These are phyloP conservation scores for Paxillus ammoniavirescens DNA, from an alignment of 768 basidiomycete species.

Conservation along the genomic window DNA sequence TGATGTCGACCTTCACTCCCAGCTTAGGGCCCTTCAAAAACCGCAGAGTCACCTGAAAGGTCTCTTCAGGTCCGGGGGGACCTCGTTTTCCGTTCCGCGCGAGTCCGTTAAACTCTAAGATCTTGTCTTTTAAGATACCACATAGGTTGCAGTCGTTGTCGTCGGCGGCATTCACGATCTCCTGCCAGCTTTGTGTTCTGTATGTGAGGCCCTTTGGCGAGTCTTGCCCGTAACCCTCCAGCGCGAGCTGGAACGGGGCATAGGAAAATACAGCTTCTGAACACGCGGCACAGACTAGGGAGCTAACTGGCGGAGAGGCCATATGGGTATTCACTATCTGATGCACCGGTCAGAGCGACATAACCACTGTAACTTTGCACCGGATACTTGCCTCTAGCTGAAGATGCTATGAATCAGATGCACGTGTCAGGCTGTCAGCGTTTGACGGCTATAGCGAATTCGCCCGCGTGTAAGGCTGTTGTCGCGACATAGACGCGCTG, in stretches of 20 bases:
- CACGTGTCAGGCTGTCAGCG: no score
- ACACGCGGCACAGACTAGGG: background rate
- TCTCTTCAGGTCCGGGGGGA: background rate
- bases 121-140: background rate
- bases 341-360: no score
- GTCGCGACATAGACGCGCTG: no score
- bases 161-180: conserved; percentile 1
- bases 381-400: no score
- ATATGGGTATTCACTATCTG: no score
- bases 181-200: conserved; percentile 3
- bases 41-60: conserved; percentile 1
- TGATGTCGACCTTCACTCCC: background rate
- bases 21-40: background rate
- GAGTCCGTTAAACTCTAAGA: background rate
- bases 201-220: background rate
- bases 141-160: conserved; percentile 1
- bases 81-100: background rate
- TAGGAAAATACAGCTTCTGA: background rate
- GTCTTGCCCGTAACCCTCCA: background rate
- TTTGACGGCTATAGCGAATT: no score
- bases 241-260: conserved; percentile 1
- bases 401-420: no score
- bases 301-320: no score
- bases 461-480: no score
- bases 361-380: no score